phyloP scores from a whole-genome alignment of 306 rosid genomes.

The Pyrus betulifolia region DNA sequence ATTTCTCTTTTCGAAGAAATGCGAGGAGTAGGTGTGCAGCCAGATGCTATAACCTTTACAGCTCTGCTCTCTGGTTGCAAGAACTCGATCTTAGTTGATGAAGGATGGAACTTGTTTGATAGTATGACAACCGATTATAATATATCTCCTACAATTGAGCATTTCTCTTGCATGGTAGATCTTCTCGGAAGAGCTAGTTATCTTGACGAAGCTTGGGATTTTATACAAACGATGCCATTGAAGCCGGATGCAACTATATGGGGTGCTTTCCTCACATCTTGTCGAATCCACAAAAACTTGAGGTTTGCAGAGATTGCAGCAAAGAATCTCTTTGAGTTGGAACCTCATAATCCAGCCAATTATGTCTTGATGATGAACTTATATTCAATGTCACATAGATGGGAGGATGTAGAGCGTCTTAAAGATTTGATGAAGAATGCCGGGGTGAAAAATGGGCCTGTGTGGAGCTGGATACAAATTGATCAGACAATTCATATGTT shows the following conservation, averaged over 20 bases:
- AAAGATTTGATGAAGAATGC: constrained; percentile 27
- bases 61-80: constrained; percentile 70
- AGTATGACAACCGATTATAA: constrained; percentile 47
- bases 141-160: constrained; percentile 56
- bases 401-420: constrained; percentile 51
- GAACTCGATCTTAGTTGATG: constrained; percentile 52
- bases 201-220: constrained; percentile 72
- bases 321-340: constrained; percentile 48
- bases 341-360: constrained; percentile 54
- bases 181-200: constrained; percentile 65
- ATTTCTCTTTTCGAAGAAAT: constrained; percentile 40
- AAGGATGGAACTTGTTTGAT: constrained; percentile 68
- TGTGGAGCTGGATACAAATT: constrained; percentile 70
- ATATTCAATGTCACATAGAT: constrained; percentile 46
- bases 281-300: constrained; percentile 38
- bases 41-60: constrained; percentile 58
- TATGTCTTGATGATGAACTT: constrained; percentile 55
- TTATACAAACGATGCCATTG: constrained; percentile 44
- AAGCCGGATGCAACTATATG: constrained; percentile 55
- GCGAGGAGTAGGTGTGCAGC: constrained; percentile 27
- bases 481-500: constrained; percentile 41
- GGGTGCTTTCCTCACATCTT: constrained; percentile 62
- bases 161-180: constrained; percentile 70
- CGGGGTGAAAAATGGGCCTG: constrained; percentile 32
- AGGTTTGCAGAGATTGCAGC: constrained; percentile 53